Percentiles rank a stretch among this genome's conserved stretches.
Evolutionary conservation across 2,329 filamentous ascomycete genomes (phyloP).

Genomic region (Claviceps sp.): DNA sequence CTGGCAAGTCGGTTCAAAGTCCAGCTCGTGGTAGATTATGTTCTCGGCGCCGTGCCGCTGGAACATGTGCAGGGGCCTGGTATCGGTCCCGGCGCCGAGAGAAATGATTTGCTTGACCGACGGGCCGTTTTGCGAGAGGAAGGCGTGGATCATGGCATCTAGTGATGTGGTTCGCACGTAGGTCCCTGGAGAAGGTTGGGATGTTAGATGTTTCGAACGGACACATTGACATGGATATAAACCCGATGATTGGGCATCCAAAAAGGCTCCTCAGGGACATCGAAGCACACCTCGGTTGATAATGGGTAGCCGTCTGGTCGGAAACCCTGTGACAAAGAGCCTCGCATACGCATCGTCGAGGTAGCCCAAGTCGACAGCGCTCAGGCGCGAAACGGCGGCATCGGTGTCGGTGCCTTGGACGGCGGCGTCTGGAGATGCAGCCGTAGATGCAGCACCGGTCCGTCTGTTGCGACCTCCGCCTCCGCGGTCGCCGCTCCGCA

Average conservation of each 20-base stretch:
- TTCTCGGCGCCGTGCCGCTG: conserved; percentile 23
- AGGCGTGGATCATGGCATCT: conserved; percentile 60
- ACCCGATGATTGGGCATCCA: no score
- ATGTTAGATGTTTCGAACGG: background rate
- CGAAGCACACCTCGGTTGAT: conserved; percentile 72
- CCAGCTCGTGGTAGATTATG: conserved; percentile 80
- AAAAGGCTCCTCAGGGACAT: background rate
- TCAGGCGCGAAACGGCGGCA: conserved; percentile 77
- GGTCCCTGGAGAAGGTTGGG: conserved; percentile 49
- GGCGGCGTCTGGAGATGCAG: conserved; percentile 50
- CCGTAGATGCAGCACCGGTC: conserved; percentile 15
- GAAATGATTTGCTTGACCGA: conserved; percentile 66
- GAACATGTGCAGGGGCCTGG: conserved; percentile 67
- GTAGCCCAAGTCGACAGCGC: conserved; percentile 77
- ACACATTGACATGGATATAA: background rate
- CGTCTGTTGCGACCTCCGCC: conserved; percentile 22
- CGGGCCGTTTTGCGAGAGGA: conserved; percentile 37
- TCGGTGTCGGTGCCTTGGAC: conserved; percentile 88
- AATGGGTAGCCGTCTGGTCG: conserved; percentile 63
- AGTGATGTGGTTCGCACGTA: conserved; percentile 80
- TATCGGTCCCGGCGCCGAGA: conserved; percentile 87
- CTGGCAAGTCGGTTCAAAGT: conserved; percentile 64
- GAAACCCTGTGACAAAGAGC: conserved; percentile 48
- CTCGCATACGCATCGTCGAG: conserved; percentile 68
- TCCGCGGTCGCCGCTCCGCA: conserved; percentile 23